Base-by-base conservation (phyloP, 768 basidiomycete species). In the Boletus sp. region DNA sequence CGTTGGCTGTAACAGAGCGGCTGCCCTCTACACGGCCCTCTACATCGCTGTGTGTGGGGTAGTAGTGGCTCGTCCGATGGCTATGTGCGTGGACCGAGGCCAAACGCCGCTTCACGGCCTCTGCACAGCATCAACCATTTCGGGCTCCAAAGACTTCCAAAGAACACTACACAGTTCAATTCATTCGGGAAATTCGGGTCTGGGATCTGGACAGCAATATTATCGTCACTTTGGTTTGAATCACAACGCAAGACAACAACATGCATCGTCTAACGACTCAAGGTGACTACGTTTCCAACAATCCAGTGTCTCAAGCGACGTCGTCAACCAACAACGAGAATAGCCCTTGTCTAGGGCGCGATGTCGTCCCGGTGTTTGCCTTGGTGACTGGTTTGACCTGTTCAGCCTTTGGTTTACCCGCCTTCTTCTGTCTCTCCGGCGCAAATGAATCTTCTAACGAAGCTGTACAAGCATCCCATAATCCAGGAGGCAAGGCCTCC, bases 361-460 rank as follows among this genome's bases (percentile, higher is more conserved):
- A 33, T 38, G 44, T 41, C 21, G 23, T 63, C 32, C 60, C 64
- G 44, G 56, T 70, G 41, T 44, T 46, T 50, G 65, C 72, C 56
- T 71, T 64, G 19, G 51, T 27, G 15, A 47, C 38, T n/a, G 51
- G 25, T 11, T 59, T 55, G 15, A 11, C 48, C 15, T 56, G 59
- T 30, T 59, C 62, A 33, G 52, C 60, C 54, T 60, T 70, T 14
- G 60, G 51, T 59, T 72, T 78, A 59, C 64, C 83, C 27, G 64
- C 42, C 63, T 77, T 83, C 64, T 78, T 81, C 52, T 62, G 68
- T 30, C 64, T 68, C 53, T 83, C 83, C 43, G 74, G 75, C 7
- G 70, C 72, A 55, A 84, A 85, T 5, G 74, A 72, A 53, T 78
- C 73, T 21, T 70, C 75, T 21, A 89, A 61, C 0, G 76, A 80